phyloP scores from a whole-genome alignment of 768 basidiomycete genomes.

The Rhizopogon vulgaris region DNA sequence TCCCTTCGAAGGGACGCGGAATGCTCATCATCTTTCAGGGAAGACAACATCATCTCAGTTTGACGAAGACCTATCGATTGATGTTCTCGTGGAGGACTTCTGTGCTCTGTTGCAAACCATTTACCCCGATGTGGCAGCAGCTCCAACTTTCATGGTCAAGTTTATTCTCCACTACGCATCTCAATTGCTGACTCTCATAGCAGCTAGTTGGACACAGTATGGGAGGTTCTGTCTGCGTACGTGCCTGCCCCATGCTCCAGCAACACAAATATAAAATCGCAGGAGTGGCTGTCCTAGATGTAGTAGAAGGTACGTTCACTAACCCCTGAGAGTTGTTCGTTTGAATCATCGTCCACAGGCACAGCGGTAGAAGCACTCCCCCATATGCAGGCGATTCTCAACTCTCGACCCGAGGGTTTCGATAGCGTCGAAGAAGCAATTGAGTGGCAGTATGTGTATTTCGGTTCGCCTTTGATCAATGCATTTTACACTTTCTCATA shows the following conservation, averaged over 20 bases:
- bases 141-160: slow-evolving; percentile 74
- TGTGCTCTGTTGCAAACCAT: slow-evolving; percentile 60
- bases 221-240: slow-evolving; percentile 87
- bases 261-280: slow-evolving; percentile 62
- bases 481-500: not conserved
- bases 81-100: slow-evolving; percentile 68
- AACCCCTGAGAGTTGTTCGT: not conserved
- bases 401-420: slow-evolving; percentile 82
- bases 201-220: slow-evolving; percentile 94
- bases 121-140: slow-evolving; percentile 54
- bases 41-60: slow-evolving; percentile 18
- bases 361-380: slow-evolving; percentile 91
- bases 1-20: not conserved
- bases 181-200: not conserved
- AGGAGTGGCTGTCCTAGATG: slow-evolving; percentile 79
- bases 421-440: slow-evolving; percentile 78
- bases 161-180: not conserved
- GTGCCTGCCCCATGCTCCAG: slow-evolving; percentile 61
- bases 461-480: not conserved
- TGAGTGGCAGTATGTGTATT: slow-evolving; percentile 84
- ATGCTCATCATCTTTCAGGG: slow-evolving; percentile 10
- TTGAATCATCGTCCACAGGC: slow-evolving; percentile 37
- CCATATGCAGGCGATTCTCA: slow-evolving; percentile 85
- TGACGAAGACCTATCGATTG: slow-evolving; percentile 51
- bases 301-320: slow-evolving; percentile 70